These are phyloP conservation scores for Allomyces macrogynus DNA, from an alignment of 192 early-diverging fungal species.

Conservation along the genomic window DNA sequence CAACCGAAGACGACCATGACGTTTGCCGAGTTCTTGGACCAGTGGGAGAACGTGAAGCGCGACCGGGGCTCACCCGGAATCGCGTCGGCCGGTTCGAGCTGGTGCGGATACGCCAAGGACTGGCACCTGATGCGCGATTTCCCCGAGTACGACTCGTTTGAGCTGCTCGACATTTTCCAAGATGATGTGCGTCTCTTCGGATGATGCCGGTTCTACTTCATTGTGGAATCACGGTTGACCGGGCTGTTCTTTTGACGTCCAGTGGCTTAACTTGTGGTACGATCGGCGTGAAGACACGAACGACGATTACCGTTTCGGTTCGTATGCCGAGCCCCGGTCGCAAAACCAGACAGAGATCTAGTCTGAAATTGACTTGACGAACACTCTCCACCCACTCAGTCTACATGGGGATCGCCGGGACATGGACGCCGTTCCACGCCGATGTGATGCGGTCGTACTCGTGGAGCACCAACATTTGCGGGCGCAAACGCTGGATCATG, in stretches of 20 bases:
- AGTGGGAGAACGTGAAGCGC: constrained; percentile 14
- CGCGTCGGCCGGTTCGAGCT: neutral
- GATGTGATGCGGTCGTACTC: constrained; percentile 52
- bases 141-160: constrained; percentile 16
- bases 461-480: constrained; percentile 56
- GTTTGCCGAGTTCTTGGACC: constrained; percentile 27
- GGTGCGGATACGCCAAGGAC: constrained; percentile 40
- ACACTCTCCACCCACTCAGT: constrained; percentile 5
- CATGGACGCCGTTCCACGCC: constrained; percentile 53
- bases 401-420: constrained; percentile 47
- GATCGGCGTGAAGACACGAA: constrained; percentile 10
- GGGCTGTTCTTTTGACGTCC: constrained; percentile 15
- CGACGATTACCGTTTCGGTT: constrained; percentile 45
- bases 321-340: neutral
- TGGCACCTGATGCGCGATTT: constrained; percentile 39
- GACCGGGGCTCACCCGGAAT: neutral
- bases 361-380: neutral
- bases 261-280: constrained; percentile 54
- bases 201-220: neutral
- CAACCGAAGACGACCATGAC: constrained; percentile 34
- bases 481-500: constrained; percentile 45
- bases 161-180: constrained; percentile 24
- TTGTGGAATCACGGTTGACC: neutral
- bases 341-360: neutral
- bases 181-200: constrained; percentile 3